A percentile compares a stretch with the other conserved stretches of the same genome.
Evolutionary conservation across 2,329 filamentous ascomycete genomes (phyloP).

Genomic region (Epichloe sp.): DNA sequence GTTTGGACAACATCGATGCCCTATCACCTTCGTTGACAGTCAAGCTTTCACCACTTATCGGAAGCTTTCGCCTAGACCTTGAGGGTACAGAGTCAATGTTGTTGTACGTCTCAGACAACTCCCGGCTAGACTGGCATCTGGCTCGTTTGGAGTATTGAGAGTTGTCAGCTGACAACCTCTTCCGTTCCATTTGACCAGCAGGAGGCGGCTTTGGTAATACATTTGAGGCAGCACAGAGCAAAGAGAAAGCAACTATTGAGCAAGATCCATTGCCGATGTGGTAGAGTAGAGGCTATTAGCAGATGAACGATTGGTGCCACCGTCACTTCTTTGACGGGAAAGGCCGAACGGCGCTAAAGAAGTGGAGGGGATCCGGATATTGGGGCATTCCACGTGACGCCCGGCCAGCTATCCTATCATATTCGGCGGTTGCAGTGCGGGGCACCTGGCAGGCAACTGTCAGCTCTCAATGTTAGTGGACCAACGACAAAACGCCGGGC

Average conservation of each 20-base stretch:
- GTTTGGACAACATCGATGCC: not conserved
- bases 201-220: not conserved
- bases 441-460: not conserved
- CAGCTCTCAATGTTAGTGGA: not conserved
- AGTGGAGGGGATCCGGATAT: not conserved
- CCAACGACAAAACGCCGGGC: not conserved
- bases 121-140: slow-evolving; percentile 3
- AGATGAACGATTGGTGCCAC: slow-evolving; percentile 1
- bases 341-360: not conserved
- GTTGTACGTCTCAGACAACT: slow-evolving; percentile 3
- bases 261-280: not conserved
- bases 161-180: not conserved
- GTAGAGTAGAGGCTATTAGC: not conserved
- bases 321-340: not conserved
- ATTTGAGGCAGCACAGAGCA: not conserved
- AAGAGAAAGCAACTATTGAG: not conserved
- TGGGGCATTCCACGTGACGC: not conserved
- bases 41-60: not conserved
- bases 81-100: slow-evolving; percentile 3
- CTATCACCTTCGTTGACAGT: not conserved
- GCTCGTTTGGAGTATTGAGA: slow-evolving; percentile 1
- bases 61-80: not conserved
- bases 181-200: slow-evolving; percentile 4
- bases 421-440: not conserved
- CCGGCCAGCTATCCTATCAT: not conserved